phyloP scores from a whole-genome alignment of 2,329 filamentous ascomycete genomes.

The Trichoderma polysporum region DNA sequence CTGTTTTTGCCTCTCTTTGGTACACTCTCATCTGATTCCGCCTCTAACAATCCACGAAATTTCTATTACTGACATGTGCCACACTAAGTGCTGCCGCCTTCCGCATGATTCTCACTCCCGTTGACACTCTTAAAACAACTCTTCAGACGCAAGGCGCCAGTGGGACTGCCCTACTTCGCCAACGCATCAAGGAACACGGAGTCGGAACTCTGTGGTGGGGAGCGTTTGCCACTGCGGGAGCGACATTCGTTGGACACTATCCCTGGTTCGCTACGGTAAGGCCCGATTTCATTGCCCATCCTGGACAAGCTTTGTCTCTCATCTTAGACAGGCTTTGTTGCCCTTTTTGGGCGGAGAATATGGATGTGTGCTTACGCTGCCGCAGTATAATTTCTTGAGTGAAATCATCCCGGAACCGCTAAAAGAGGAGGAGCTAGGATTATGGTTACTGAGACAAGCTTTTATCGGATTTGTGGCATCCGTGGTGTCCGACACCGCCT shows the following conservation, averaged over 20 bases:
- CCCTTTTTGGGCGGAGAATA: not conserved
- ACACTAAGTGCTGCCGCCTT: conserved; percentile 43
- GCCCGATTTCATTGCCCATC: not conserved
- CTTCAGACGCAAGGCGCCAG: conserved; percentile 47
- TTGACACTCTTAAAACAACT: conserved; percentile 52
- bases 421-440: conserved; percentile 38
- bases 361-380: not conserved
- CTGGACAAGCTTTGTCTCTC: too few relatives aligned
- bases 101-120: conserved; percentile 48
- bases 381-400: conserved; percentile 45
- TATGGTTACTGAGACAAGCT: conserved; percentile 45
- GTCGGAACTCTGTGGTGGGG: conserved; percentile 51
- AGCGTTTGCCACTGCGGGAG: conserved; percentile 48
- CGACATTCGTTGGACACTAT: conserved; percentile 50
- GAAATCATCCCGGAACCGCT: conserved; percentile 42
- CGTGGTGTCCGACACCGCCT: conserved; percentile 46
- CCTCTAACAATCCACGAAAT: not conserved
- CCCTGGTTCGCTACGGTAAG: conserved; percentile 50
- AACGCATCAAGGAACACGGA: conserved; percentile 45
- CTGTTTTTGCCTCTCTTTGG: conserved; percentile 49
- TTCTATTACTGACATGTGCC: not conserved
- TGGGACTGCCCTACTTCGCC: conserved; percentile 44
- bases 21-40: conserved; percentile 7
- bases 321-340: too few relatives aligned
- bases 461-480: conserved; percentile 44